phyloP scores from a whole-genome alignment of 352 stramenopile species.

The Thalassiosira hispida region DNA sequence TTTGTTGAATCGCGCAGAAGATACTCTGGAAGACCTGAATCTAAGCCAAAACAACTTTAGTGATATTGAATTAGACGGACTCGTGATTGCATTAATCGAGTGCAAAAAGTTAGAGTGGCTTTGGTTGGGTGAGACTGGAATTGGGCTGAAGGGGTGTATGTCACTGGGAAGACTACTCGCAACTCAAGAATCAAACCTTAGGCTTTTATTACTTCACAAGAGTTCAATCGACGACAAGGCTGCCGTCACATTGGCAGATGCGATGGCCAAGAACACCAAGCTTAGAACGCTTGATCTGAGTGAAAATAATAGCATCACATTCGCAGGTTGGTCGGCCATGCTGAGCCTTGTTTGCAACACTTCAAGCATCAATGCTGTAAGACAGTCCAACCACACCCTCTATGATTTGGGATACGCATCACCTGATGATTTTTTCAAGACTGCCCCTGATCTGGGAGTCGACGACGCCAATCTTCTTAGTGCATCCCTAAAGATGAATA shows the following conservation, averaged over 20 bases:
- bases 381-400: conserved; percentile 16
- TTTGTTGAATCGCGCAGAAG: conserved; percentile 13
- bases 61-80: neutral
- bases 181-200: conserved; percentile 1
- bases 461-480: conserved; percentile 17
- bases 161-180: neutral
- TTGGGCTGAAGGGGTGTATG: neutral
- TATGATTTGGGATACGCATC: too few relatives aligned
- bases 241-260: neutral
- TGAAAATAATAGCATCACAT: neutral
- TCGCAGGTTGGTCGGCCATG: neutral
- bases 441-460: neutral
- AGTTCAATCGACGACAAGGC: neutral
- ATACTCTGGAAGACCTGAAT: conserved; percentile 10
- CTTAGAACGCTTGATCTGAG: neutral
- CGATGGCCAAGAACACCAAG: neutral
- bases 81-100: neutral
- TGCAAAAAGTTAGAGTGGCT: neutral
- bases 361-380: conserved; percentile 17
- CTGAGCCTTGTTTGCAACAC: neutral
- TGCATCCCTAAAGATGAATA: conserved; percentile 15
- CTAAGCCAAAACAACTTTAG: neutral
- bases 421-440: neutral
- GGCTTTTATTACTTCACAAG: neutral
- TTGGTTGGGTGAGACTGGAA: neutral